A percentile compares a stretch with the other conserved stretches of the same genome.
These are phyloP conservation scores for Mrakiaceae sp. DNA, from an alignment of 1,284 basidiomycete genomes.

Conservation along the genomic window DNA sequence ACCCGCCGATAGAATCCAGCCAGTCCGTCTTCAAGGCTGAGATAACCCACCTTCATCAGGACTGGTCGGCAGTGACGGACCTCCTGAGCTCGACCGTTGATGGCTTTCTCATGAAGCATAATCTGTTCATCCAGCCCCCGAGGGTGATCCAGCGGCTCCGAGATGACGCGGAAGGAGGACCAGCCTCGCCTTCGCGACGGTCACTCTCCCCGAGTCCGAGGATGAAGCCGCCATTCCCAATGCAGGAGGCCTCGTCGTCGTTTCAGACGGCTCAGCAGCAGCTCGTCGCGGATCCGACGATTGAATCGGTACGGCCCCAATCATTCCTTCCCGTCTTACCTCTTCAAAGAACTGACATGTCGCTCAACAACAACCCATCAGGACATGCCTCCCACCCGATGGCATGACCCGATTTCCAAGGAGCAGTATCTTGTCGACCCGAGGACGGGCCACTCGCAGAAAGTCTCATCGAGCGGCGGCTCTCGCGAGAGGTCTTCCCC, in stretches of 20 bases:
- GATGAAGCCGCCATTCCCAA: no score
- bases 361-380: background rate
- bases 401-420: slow-evolving; percentile 52
- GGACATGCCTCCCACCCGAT: slow-evolving; percentile 29
- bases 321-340: background rate
- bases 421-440: slow-evolving; percentile 27
- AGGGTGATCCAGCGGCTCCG: background rate
- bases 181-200: no score
- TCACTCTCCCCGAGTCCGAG: no score
- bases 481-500: background rate
- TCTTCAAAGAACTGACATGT: no score
- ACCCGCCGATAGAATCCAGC: slow-evolving; percentile 1
- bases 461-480: no score
- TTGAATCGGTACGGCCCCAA: background rate
- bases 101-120: slow-evolving; percentile 53
- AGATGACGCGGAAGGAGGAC: no score
- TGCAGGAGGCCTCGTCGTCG: background rate
- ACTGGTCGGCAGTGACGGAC: slow-evolving; percentile 42
- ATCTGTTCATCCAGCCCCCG: slow-evolving; percentile 39
- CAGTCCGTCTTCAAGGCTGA: no score
- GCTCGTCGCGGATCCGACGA: background rate
- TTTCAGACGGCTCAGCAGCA: no score
- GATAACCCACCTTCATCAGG: slow-evolving; percentile 33
- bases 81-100: slow-evolving; percentile 52
- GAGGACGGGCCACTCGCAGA: slow-evolving; percentile 22